Percentiles rank a stretch among this genome's conserved stretches.
Evolutionary conservation across 176 grass and related monocot species (phyloP).

Genomic region (Elymus sibiricus): DNA sequence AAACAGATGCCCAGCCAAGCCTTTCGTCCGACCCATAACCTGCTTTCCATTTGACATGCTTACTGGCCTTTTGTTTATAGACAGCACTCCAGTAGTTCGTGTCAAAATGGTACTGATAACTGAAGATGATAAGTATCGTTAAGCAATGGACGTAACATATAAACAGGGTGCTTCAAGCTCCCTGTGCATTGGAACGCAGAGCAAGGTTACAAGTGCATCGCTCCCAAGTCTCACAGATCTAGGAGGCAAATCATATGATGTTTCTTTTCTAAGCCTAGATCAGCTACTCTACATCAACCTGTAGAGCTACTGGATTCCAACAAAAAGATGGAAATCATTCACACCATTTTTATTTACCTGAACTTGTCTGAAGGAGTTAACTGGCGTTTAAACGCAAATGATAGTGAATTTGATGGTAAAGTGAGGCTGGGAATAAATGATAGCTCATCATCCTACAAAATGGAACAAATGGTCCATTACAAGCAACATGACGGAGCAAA

Average conservation of each 20-base stretch:
- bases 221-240: not conserved
- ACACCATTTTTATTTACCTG: conserved; percentile 48
- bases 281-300: not conserved
- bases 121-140: conserved; percentile 24
- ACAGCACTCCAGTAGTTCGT: conserved; percentile 68
- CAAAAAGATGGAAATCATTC: not conserved
- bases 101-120: conserved; percentile 80
- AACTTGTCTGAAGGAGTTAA: conserved; percentile 79
- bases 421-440: conserved; percentile 74
- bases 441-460: conserved; percentile 82
- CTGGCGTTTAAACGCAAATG: conserved; percentile 80
- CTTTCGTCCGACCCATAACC: conserved; percentile 73
- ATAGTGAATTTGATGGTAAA: conserved; percentile 73
- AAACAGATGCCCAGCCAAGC: conserved; percentile 80
- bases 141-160: conserved; percentile 12
- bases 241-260: not conserved
- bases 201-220: not conserved
- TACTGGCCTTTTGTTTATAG: conserved; percentile 69
- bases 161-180: not conserved
- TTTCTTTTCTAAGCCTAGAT: conserved; percentile 8
- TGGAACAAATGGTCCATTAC: conserved; percentile 7
- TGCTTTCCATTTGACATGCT: conserved; percentile 90
- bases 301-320: conserved; percentile 8
- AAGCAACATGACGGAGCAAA: not conserved
- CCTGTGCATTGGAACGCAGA: not conserved